Base-by-base conservation (phyloP, 2,329 filamentous ascomycete genomes). In the Xylaria sp. region DNA sequence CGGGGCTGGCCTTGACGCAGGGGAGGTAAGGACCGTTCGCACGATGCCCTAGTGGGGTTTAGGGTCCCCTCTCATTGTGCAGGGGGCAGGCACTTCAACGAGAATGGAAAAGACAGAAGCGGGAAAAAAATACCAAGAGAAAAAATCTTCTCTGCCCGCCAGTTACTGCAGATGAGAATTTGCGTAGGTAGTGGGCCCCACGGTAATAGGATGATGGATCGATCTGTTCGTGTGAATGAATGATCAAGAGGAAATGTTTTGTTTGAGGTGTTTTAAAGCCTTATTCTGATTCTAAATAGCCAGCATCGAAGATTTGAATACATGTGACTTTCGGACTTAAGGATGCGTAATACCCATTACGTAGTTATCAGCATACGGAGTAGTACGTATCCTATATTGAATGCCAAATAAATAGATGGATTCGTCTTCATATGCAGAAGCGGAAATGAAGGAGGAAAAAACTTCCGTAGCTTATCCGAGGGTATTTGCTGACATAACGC, bases 1-100 rank as follows among this genome's bases (percentile, higher is more conserved):
- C 55, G 57, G 58, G 7, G 12, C 23, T 50, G 5, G 63, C 46
- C 52, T 63, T 34, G 57, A 59, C 25, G 67, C 67, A 69, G 67
- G 67, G 63, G 62, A 57, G 20, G 50, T 50, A 31, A 39, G 57
- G 44, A 50, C 44, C 57, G 39, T 51, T 60, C 34, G 52, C 59
- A 28, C 44, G 44, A 39, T 52, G 25, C 39, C 55, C 61, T 51
- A 50, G 55, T 50, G 23, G 28, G 34, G 39, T 46, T 61, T 50
- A 56, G 56, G 48, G 48, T 46, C 18, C 50, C n/a, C 28, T 66
- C 25, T 48, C 0, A 3, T 3, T 31, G 13, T 50, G 44, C 41
- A 18, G n/a, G 37, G 37, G 23, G 23, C n/a, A 25, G 23, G 18
- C 15, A 23, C 9, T 28, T 23, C 50, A 15, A 54, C 12, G 48